phyloP scores from a whole-genome alignment of 495 filamentous ascomycete genomes.

The Neurospora hispaniola region DNA sequence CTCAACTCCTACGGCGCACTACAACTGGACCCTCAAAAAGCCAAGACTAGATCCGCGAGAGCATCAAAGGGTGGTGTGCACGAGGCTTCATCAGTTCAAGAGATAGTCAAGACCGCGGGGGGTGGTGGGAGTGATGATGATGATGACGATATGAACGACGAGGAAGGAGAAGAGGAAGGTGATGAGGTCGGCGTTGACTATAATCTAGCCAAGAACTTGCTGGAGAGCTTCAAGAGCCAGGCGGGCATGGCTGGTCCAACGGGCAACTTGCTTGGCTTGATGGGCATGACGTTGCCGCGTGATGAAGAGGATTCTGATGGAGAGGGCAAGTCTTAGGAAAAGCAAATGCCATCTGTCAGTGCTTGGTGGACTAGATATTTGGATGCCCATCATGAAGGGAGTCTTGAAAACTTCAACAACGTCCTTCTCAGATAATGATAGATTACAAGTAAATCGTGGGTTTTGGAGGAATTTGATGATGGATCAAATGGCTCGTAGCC shows the following conservation, averaged over 20 bases:
- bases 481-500: not conserved
- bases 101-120: not conserved
- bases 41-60: not conserved
- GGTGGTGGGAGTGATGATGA: constrained; percentile 9
- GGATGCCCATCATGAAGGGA: not conserved
- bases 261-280: constrained; percentile 72
- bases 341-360: not conserved
- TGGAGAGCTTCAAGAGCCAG: constrained; percentile 88
- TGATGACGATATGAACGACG: constrained; percentile 1
- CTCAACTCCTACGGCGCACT: constrained; percentile 67
- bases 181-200: constrained; percentile 65
- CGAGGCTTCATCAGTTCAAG: not conserved
- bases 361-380: not conserved
- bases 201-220: constrained; percentile 78
- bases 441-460: not conserved
- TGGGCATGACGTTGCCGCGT: constrained; percentile 71
- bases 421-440: not conserved
- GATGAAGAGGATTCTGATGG: constrained; percentile 48
- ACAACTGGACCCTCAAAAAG: constrained; percentile 41
- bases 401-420: not conserved
- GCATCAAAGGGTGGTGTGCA: constrained; percentile 8
- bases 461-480: not conserved
- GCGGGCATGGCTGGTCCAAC: constrained; percentile 74
- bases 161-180: constrained; percentile 31
- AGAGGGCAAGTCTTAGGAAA: not conserved